Percentiles rank a stretch among this genome's conserved stretches.
These are phyloP conservation scores for Fusarium piperis DNA, from an alignment of 2,329 filamentous ascomycete species.

Conservation along the genomic window DNA sequence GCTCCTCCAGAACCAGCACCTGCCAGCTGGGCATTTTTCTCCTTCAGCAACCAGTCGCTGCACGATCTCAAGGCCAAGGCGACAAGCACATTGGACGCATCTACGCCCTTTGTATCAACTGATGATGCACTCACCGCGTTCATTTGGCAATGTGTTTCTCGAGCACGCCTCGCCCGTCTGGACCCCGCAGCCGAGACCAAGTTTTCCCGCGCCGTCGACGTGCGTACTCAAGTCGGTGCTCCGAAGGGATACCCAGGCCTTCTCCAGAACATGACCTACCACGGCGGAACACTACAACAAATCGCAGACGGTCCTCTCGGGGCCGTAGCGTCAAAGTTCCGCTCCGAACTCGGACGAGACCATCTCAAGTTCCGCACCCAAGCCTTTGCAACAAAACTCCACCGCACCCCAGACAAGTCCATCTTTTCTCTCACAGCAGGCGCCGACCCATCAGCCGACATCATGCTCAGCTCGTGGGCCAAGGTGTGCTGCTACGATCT, in stretches of 20 bases:
- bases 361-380: constrained; percentile 50
- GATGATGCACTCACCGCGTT: constrained; percentile 64
- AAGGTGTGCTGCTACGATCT: constrained; percentile 55
- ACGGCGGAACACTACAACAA: constrained; percentile 42
- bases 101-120: constrained; percentile 56
- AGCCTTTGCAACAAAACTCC: constrained; percentile 53
- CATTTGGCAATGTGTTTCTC: constrained; percentile 58
- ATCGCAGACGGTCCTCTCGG: constrained; percentile 47
- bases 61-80: constrained; percentile 53
- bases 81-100: constrained; percentile 19
- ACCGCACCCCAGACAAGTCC: constrained; percentile 47
- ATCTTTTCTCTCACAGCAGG: constrained; percentile 47
- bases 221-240: constrained; percentile 54
- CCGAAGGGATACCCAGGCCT: constrained; percentile 58
- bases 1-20: constrained; percentile 31
- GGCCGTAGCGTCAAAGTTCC: constrained; percentile 50
- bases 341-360: constrained; percentile 49
- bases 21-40: constrained; percentile 57
- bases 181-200: constrained; percentile 34
- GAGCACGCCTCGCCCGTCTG: constrained; percentile 52
- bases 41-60: constrained; percentile 52
- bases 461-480: constrained; percentile 66
- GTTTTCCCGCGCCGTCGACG: constrained; percentile 60
- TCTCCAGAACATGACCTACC: constrained; percentile 57
- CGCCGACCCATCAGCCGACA: constrained; percentile 51